Base-by-base conservation (phyloP, 2,329 filamentous ascomycete genomes). In the Neopestalotiopsis rosae region DNA sequence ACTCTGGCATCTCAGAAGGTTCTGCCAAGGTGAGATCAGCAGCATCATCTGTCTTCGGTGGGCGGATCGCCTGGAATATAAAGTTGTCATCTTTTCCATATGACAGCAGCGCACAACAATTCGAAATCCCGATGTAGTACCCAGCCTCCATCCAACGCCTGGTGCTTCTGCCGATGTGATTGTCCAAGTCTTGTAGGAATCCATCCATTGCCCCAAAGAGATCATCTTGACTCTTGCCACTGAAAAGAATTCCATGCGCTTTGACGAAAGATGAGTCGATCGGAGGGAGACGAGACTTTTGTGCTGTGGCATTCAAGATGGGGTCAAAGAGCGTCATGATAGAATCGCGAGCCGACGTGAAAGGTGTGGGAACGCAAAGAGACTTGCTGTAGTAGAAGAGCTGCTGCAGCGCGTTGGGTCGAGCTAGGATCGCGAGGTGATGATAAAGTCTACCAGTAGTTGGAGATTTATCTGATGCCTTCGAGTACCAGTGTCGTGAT, bases 401-500 rank as follows among this genome's bases (percentile, higher is more conserved):
- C 76, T 95, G 92, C 68, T 91, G 89, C 0, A 94, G 79, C 0
- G 87, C 87, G 69, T 93, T 90, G 0, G 92, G 91, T 0, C 92
- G 82, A 0, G 93, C 91, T 0, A 95, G 79, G 32, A 95, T 95
- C 0, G 94, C 95, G 0, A 98, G 83, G 75, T 98, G 94, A 73
- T 98, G 94, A 69, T 97, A 96, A 0, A 98, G 84, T 0, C 95
- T 86, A 0, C 95, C 95, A 0, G 92, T 90, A 0, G 87, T 87
- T 0, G 95, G 94, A 0, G 89, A 89, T 34, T 90, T 91, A 72
- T 97, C 92, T 0, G 93, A 92, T 0, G 94, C 93, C 73, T 92
- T 92, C 2, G 88, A 90, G 72, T 97, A 98, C 96, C 95, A 98
- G 57, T 91, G 90, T 0, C 91, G 84, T 0, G 92, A 92, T 0